Evolutionary conservation across 2,329 filamentous ascomycete genomes (phyloP), one percentile per base, ranked within the genome.

Genomic region (Clonostachys byssicola): DNA sequence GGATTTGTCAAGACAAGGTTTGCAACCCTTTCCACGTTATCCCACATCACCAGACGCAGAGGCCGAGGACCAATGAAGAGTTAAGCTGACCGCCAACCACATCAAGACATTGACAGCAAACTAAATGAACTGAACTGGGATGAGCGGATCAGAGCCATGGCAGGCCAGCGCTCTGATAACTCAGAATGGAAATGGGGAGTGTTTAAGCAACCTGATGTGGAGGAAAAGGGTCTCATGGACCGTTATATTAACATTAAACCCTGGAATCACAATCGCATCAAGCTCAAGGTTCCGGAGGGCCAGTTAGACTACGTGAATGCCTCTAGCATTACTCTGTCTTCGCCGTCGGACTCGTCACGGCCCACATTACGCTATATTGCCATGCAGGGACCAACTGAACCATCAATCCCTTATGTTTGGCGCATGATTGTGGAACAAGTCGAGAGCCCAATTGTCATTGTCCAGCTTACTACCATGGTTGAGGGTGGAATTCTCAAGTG

Each of bases 401-500:
- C 81, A 23, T 89, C 88, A 14, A 77, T 86, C 47, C 81, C 85
- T 54, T 90, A 95, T 60, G 88, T 95, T 54, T 99, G 92, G 89
- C 89, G 94, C 60, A 99, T 99, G 94, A 75, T 96, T 35, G 88
- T 89, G 63, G 85, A 95, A 59, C 89, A 95, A 65, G 66, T 78
- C 45, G 60, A 71, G 23, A 83, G 85, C 42, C 82, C 86, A 3
- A 90, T 83, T 2, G 89, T 97, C 48, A 86, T 97, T 46, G 85
- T 97, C 48, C 96, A 97, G 89, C 80, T 99, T 52, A 99, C 92
- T 3, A 89, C 91, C 62, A 92, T 90, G 23, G 78, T 88, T 60
- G 92, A 97, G 66, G 76, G 79, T 34, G 78, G 81, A 49, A 73
- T 80, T 58, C 83, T 95, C 65, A 96, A 96, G 66, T 97, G 92